phyloP scores from a whole-genome alignment of 2,329 filamentous ascomycete genomes.

The Colletotrichum scovillei region DNA sequence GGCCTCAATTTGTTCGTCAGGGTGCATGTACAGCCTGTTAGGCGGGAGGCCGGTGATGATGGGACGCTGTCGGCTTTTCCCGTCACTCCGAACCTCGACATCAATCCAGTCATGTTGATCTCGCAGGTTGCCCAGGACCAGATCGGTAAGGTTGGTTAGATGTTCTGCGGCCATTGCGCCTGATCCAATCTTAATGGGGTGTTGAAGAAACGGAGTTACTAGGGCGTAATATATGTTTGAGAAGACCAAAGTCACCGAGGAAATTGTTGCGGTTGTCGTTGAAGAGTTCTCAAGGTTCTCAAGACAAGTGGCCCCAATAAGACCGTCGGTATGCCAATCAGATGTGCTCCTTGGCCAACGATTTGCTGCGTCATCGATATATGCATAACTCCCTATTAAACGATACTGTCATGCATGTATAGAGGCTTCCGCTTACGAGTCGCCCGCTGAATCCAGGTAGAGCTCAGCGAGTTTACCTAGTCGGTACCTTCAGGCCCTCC shows the following conservation, averaged over 20 bases:
- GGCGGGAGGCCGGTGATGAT: conserved; percentile 80
- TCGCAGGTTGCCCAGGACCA: conserved; percentile 77
- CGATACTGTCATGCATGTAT: not conserved
- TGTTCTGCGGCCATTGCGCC: conserved; percentile 15
- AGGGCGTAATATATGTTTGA: not conserved
- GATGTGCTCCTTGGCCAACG: not conserved
- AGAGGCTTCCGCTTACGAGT: not conserved
- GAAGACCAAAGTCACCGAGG: too few species aligned
- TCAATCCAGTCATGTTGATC: conserved; percentile 81
- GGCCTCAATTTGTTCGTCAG: conserved; percentile 82
- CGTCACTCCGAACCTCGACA: conserved; percentile 62
- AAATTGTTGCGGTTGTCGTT: not conserved
- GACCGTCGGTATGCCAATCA: not conserved
- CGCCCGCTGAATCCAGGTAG: not conserved
- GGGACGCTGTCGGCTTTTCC: conserved; percentile 63
- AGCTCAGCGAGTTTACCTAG: too few species aligned
- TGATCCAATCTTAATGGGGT: not conserved
- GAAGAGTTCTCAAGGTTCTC: conserved; percentile 29
- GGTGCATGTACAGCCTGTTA: conserved; percentile 79
- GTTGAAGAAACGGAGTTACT: not conserved
- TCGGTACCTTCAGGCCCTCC: too few species aligned
- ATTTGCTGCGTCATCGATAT: not conserved
- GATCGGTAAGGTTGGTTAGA: conserved; percentile 41
- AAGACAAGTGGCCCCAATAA: not conserved
- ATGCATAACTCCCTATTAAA: not conserved